Percentiles rank a stretch among this genome's conserved stretches.
Evolutionary conservation across 23 red algal genomes (phyloP).

Genomic region (Cyanidiococcus yangmingshanensis): DNA sequence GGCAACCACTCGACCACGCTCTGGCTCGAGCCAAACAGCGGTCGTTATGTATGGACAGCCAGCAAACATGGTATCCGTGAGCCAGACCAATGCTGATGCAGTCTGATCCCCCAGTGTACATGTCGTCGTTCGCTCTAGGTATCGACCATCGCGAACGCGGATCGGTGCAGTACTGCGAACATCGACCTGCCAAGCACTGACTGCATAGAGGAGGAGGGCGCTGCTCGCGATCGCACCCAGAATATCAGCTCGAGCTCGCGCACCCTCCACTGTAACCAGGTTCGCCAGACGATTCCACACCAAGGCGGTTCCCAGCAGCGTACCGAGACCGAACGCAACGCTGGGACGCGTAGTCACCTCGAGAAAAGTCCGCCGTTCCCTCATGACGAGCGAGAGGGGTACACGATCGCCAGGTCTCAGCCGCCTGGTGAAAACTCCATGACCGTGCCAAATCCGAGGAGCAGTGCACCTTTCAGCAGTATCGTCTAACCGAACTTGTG

Average conservation of each 20-base stretch:
- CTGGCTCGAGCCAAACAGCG: not conserved
- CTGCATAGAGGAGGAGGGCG: constrained; percentile 2
- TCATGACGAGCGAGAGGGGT: too few relatives aligned
- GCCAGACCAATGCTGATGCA: not conserved
- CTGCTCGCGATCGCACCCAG: not conserved
- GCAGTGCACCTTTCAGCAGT: too few relatives aligned
- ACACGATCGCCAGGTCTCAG: too few relatives aligned
- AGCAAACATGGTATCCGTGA: not conserved
- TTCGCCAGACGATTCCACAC: constrained; percentile 9
- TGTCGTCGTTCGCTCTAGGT: not conserved
- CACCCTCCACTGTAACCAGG: not conserved
- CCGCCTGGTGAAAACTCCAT: too few relatives aligned
- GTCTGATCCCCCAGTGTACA: not conserved
- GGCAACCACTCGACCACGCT: not conserved
- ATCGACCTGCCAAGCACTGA: not conserved
- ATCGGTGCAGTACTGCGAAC: constrained; percentile 10
- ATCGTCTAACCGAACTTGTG: too few relatives aligned
- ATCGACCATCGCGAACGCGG: not conserved
- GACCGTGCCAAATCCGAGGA: too few relatives aligned
- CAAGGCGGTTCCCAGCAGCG: not conserved
- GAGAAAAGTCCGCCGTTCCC: too few relatives aligned
- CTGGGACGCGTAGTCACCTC: too few relatives aligned
- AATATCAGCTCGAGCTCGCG: not conserved
- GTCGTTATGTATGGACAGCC: not conserved
- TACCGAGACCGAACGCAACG: not conserved